phyloP scores from a whole-genome alignment of 1,284 basidiomycete species.

The Phellopilus nigrolimitatus region DNA sequence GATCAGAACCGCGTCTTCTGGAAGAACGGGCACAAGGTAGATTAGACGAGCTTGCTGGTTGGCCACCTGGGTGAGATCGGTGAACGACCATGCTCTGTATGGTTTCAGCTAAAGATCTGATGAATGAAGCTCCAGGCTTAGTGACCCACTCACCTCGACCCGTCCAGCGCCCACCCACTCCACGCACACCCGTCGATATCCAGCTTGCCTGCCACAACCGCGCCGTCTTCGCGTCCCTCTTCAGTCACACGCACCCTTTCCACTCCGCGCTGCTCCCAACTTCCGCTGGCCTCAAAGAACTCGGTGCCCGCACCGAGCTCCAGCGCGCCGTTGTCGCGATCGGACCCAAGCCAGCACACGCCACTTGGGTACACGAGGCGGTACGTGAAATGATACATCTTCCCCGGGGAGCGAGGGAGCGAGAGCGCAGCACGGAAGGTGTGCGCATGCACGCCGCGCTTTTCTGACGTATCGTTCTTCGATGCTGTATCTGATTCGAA shows the following conservation, averaged over 20 bases:
- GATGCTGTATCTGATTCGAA: not conserved
- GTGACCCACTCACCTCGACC: not conserved
- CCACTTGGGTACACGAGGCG: constrained; percentile 39
- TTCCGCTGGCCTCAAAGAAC: constrained; percentile 5
- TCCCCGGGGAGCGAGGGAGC: constrained; percentile 18
- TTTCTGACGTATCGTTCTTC: too few species aligned
- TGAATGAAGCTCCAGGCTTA: not conserved
- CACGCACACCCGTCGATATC: not conserved
- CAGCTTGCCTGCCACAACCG: not conserved
- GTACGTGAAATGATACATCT: constrained; percentile 38
- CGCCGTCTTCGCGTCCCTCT: not conserved
- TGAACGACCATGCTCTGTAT: not conserved
- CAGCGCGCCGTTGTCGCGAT: constrained; percentile 37
- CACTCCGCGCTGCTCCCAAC: not conserved
- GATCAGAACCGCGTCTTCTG: not conserved
- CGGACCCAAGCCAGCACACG: constrained; percentile 40
- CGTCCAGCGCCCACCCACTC: constrained; percentile 12
- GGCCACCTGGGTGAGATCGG: not conserved
- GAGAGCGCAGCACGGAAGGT: constrained; percentile 14
- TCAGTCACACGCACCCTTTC: not conserved
- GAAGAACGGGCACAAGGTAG: constrained; percentile 5
- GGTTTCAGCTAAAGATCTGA: not conserved
- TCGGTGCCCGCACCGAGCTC: constrained; percentile 23
- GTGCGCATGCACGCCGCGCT: too few species aligned
- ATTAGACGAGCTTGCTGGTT: not conserved